Conservation (phyloP, 345 rosid species). For the Gossypium australe region DNA sequence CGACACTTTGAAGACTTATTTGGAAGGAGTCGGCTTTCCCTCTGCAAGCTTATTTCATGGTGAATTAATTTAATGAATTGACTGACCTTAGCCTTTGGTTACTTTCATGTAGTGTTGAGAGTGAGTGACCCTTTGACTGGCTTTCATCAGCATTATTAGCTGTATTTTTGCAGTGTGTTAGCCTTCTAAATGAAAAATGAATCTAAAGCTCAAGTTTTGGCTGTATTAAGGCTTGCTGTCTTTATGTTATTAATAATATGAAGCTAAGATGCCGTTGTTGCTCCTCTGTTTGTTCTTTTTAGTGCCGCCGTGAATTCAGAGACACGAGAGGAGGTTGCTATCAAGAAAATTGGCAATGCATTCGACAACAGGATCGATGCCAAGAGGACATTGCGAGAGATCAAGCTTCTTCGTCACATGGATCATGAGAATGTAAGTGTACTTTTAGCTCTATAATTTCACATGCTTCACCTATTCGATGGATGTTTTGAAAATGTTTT, state of each 20-base stretch:
- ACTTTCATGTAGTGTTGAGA: neutral
- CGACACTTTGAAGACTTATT: too few species aligned
- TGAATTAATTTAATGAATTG: neutral
- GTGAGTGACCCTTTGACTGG: neutral
- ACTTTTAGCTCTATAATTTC: conserved; percentile 3
- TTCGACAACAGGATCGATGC: conserved; percentile 94
- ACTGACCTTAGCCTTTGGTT: neutral
- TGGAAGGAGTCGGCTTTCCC: too few species aligned
- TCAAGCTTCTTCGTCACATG: conserved; percentile 92
- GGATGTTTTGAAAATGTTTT: neutral
- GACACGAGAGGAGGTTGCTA: conserved; percentile 88
- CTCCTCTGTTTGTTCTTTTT: neutral
- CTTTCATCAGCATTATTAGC: neutral
- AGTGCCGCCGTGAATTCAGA: conserved; percentile 92
- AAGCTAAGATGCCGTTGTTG: conserved; percentile 4
- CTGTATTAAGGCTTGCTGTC: conserved; percentile 3
- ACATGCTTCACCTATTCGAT: neutral
- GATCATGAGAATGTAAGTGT: conserved; percentile 84
- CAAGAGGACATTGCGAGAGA: conserved; percentile 89
- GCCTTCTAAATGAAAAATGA: neutral
- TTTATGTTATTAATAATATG: conserved; percentile 18
- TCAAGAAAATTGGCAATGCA: conserved; percentile 96
- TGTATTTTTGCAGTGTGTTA: neutral
- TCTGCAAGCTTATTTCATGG: too few species aligned
- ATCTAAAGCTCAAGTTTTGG: too few species aligned